Percentiles rank a stretch among this genome's conserved stretches.
phyloP scores from a whole-genome alignment of 2,329 filamentous ascomycete genomes.

The Xylariales sp. region DNA sequence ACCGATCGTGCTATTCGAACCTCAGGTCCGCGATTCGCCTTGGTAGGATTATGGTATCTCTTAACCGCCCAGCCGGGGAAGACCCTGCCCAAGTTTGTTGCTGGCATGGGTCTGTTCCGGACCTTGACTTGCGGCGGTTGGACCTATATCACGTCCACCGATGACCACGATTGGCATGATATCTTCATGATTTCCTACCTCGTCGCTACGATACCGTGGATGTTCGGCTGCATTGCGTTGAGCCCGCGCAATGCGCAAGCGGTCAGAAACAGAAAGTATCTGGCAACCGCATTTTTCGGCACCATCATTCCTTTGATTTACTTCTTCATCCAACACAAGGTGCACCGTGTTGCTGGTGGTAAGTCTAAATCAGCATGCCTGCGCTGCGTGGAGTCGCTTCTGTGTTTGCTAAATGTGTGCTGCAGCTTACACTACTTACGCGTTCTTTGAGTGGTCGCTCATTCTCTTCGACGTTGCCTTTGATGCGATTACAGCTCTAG shows the following conservation, averaged over 20 bases:
- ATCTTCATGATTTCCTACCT: constrained; percentile 99
- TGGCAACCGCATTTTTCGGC: constrained; percentile 82
- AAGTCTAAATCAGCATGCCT: too few species aligned
- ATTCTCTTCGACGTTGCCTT: constrained; percentile 95
- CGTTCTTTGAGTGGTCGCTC: constrained; percentile 96
- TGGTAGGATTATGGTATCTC: constrained; percentile 89
- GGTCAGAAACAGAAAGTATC: constrained; percentile 82
- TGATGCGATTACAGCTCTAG: constrained; percentile 88
- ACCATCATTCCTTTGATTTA: constrained; percentile 88
- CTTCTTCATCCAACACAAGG: constrained; percentile 98
- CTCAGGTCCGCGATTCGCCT: constrained; percentile 79
- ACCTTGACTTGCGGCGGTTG: constrained; percentile 94
- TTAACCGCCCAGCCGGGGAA: constrained; percentile 74
- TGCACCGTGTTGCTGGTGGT: constrained; percentile 92
- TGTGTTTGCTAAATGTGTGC: too few species aligned
- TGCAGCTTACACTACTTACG: constrained; percentile 90
- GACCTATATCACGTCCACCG: constrained; percentile 97
- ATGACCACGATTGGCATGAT: constrained; percentile 98
- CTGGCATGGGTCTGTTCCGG: constrained; percentile 75
- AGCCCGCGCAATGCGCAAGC: constrained; percentile 81
- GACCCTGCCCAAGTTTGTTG: constrained; percentile 75
- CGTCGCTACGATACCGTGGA: constrained; percentile 93
- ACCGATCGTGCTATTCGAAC: constrained; percentile 9
- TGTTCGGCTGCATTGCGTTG: constrained; percentile 79
- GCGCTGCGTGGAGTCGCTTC: too few species aligned